These are phyloP conservation scores for Neoboletus magnificus DNA, from an alignment of 768 basidiomycete species.

Conservation along the genomic window DNA sequence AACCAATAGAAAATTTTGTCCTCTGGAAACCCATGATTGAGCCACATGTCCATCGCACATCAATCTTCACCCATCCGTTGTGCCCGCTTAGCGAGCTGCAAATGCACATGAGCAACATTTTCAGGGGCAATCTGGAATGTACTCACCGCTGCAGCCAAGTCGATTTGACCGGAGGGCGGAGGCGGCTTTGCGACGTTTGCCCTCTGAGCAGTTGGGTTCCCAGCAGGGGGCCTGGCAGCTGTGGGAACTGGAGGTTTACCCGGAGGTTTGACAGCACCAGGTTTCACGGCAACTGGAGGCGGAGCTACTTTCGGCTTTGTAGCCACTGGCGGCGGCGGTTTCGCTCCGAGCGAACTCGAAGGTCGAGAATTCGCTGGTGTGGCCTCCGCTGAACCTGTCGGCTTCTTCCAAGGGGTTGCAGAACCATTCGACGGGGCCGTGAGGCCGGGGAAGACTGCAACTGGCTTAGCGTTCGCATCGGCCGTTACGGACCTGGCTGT, in stretches of 20 bases:
- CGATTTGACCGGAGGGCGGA: conserved; percentile 61
- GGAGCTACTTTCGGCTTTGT: conserved; percentile 63
- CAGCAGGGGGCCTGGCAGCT: conserved; percentile 48
- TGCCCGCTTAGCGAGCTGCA: conserved; percentile 75
- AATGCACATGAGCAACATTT: neutral
- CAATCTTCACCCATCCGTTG: conserved; percentile 57
- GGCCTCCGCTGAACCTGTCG: conserved; percentile 34
- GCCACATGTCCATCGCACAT: conserved; percentile 5
- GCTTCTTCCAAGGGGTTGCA: conserved; percentile 71
- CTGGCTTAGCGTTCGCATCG: conserved; percentile 67
- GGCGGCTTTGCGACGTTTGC: conserved; percentile 40
- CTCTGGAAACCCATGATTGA: neutral
- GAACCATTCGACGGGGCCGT: conserved; percentile 61
- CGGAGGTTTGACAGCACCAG: conserved; percentile 45
- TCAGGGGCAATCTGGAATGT: neutral
- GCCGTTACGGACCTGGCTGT: conserved; percentile 47
- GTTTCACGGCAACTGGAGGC: conserved; percentile 56
- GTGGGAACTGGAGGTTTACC: conserved; percentile 63
- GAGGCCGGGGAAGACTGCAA: conserved; percentile 82
- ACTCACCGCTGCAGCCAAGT: conserved; percentile 80
- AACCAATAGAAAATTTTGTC: too few relatives aligned
- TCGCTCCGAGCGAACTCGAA: conserved; percentile 45
- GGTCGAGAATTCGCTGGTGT: conserved; percentile 50
- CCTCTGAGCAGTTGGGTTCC: conserved; percentile 35
- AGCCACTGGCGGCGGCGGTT: conserved; percentile 58